Percentiles rank a stretch among this genome's conserved stretches.
phyloP scores from a whole-genome alignment of 768 basidiomycete species.

The Pulveroboletus frians region DNA sequence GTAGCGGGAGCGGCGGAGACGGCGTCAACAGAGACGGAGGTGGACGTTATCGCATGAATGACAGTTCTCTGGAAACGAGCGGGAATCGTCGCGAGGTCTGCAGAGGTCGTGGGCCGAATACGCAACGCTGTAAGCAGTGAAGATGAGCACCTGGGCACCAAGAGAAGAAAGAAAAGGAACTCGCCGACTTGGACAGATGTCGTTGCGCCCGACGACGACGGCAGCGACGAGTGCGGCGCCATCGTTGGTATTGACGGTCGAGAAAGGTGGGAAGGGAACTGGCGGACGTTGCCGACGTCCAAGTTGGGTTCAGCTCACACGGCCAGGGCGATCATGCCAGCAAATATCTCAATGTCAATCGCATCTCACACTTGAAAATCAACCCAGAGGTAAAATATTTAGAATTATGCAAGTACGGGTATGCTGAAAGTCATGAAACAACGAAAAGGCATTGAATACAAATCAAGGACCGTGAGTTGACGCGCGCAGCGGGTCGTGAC shows the following conservation, averaged over 20 bases:
- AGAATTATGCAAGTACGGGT: slow-evolving; percentile 34
- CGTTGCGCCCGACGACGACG: slow-evolving; percentile 57
- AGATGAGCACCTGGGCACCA: not conserved
- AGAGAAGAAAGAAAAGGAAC: slow-evolving; percentile 29
- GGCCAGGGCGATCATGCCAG: slow-evolving; percentile 4
- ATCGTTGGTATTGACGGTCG: slow-evolving; percentile 40
- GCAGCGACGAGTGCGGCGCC: slow-evolving; percentile 66
- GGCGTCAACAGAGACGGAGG: slow-evolving; percentile 80
- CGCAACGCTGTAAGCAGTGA: slow-evolving; percentile 60
- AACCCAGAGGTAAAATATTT: slow-evolving; percentile 16
- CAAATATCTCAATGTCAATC: not conserved
- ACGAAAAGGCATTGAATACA: slow-evolving; percentile 8
- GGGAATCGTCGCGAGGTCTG: slow-evolving; percentile 84
- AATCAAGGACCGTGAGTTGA: slow-evolving; percentile 30
- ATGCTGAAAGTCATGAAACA: slow-evolving; percentile 26
- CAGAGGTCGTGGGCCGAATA: slow-evolving; percentile 80
- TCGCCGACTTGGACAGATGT: slow-evolving; percentile 93
- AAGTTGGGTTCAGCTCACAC: slow-evolving; percentile 22
- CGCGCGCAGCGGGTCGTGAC: slow-evolving; percentile 25
- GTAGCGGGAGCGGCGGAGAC: slow-evolving; percentile 47
- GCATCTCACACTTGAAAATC: slow-evolving; percentile 1
- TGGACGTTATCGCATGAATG: slow-evolving; percentile 70
- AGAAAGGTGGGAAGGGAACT: slow-evolving; percentile 22
- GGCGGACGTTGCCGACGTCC: slow-evolving; percentile 27
- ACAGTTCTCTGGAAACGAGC: slow-evolving; percentile 90